A percentile compares a stretch with the other conserved stretches of the same genome.
phyloP scores from a whole-genome alignment of 805 yeast genomes.

The Barnettozyma populi region DNA sequence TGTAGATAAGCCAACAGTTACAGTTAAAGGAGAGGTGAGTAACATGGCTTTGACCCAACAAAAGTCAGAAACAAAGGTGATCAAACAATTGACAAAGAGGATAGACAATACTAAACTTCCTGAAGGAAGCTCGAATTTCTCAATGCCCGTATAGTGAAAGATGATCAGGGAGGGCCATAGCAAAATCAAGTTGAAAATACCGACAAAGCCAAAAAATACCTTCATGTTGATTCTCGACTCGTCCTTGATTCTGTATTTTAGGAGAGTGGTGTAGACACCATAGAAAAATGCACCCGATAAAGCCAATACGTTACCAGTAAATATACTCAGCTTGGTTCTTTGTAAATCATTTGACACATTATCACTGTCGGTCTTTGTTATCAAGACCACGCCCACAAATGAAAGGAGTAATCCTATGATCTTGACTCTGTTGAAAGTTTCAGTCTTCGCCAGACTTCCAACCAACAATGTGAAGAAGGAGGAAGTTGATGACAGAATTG shows the following conservation, averaged over 20 bases:
- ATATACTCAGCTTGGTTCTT: constrained; percentile 26
- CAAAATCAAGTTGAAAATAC: constrained; percentile 66
- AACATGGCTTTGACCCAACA: constrained; percentile 96
- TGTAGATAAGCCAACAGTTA: constrained; percentile 88
- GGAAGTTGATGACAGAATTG: constrained; percentile 86
- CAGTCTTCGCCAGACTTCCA: constrained; percentile 70
- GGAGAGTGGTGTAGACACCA: constrained; percentile 82
- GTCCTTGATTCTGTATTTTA: constrained; percentile 65
- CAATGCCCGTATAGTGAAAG: constrained; percentile 59
- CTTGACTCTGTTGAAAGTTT: constrained; percentile 59
- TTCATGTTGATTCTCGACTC: constrained; percentile 79
- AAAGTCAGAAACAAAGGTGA: constrained; percentile 83
- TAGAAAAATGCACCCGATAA: constrained; percentile 83
- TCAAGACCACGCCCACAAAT: constrained; percentile 72
- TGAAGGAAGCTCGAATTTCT: constrained; percentile 67
- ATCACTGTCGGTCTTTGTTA: constrained; percentile 58
- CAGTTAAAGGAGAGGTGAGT: constrained; percentile 89
- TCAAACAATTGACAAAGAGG: constrained; percentile 58
- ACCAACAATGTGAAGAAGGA: constrained; percentile 86
- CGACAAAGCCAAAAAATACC: constrained; percentile 92
- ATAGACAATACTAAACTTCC: constrained; percentile 45
- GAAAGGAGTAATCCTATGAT: constrained; percentile 65
- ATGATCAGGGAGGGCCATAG: constrained; percentile 80
- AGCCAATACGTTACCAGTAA: constrained; percentile 77
- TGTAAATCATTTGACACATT: constrained; percentile 16